Evolutionary conservation across 139 green algal species (phyloP), one percentile per base, ranked within the genome.

Genomic region (Penium margaritaceum): DNA sequence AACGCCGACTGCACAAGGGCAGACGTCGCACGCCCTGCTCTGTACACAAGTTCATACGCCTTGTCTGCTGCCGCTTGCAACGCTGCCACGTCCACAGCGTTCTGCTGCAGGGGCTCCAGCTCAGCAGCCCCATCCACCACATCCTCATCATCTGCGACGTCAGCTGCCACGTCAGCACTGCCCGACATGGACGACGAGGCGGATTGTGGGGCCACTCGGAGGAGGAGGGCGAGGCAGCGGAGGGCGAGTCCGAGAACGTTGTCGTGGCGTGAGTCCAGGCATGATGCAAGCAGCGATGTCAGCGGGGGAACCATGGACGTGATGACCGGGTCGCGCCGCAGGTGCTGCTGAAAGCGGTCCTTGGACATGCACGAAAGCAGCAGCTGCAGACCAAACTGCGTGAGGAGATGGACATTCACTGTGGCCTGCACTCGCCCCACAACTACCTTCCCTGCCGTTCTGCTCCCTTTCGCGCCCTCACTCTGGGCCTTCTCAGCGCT

Each of bases 301-400:
- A 95, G 77, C 72, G 93, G 69, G 1, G 85, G 81, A 67, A 89
- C 84, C 55, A 96, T 70, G 37, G 91, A 72, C 27, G 44, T 72
- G 12, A 87, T 39, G 14, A 64, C 60, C n/a, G n/a, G 72, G 9
- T 70, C 76, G 3, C 81, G 64, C 3, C n/a, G 47, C 0, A 76
- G 58, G 7, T 70, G 76, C 30, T 63, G 54, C 30, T 41, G 29
- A 9, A 72, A 7, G 5, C n/a, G 21, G 12, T 44, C 70, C 55
- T 72, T 47, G 58, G 81, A 81, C 54, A 91, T 47, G 17, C 33
- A 63, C 0, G 47, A 53, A 1, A 83, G 74, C 57, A 96, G 81
- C 79, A 95, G 64, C 53, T 78, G 83, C 32, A 96, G 77, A 2
- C 85, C 89, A 72, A 95, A 91, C 70, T 92, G 85, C 3, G 88